Conservation (phyloP, 2,329 filamentous ascomycete species). For the Aspergillus texensis region DNA sequence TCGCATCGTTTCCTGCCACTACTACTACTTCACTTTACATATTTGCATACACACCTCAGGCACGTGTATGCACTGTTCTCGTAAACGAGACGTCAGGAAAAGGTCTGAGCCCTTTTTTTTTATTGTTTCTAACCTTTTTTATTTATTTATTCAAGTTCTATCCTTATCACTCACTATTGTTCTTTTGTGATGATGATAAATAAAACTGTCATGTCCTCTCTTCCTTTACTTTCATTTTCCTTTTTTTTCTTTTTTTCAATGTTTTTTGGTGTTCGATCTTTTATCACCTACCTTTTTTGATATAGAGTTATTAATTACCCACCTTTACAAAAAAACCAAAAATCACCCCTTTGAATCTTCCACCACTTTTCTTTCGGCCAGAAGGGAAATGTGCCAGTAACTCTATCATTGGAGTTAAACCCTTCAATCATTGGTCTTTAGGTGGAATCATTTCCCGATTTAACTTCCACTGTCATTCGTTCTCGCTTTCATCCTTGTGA, state of each 20-base stretch:
- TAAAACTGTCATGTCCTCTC: not conserved
- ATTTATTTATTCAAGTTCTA: conserved; percentile 2
- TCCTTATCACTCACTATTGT: not conserved
- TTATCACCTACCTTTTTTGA: not conserved
- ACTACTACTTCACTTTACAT: conserved; percentile 1
- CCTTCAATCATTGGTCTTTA: not conserved
- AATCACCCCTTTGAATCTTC: not conserved
- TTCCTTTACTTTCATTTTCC: conserved; percentile 5
- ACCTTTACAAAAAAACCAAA: not conserved
- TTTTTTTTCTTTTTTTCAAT: not conserved
- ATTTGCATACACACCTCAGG: conserved; percentile 6
- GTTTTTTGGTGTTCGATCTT: not conserved
- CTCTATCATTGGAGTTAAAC: not conserved
- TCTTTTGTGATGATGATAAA: not conserved
- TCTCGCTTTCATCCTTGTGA: conserved; percentile 4
- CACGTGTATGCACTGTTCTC: conserved; percentile 12
- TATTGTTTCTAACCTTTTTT: not conserved
- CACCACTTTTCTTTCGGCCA: not conserved
- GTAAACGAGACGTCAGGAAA: conserved; percentile 7
- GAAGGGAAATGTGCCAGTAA: not conserved
- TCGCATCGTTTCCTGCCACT: not conserved
- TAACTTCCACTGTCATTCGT: not conserved
- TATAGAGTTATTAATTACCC: conserved; percentile 10
- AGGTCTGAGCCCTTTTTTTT: conserved; percentile 11
- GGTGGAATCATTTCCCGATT: not conserved